phyloP scores from a whole-genome alignment of 371 early-diverging fungal genomes.

The Apophysomyces sp. region DNA sequence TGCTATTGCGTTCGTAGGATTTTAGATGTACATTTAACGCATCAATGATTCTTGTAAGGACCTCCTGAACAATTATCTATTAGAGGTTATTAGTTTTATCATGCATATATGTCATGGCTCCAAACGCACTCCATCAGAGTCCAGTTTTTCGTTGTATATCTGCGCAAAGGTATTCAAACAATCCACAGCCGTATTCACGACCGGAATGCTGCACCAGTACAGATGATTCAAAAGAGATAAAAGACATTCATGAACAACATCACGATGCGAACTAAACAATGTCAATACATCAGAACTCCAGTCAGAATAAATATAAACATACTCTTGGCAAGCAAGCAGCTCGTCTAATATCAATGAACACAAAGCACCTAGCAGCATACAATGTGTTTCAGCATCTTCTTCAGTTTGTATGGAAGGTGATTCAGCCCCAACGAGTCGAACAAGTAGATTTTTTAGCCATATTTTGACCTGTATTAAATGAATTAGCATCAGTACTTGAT shows the following conservation, averaged over 20 bases:
- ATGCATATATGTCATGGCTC: neutral
- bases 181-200: constrained; percentile 68
- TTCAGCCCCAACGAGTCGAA: constrained; percentile 43
- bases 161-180: constrained; percentile 68
- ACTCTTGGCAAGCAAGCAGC: constrained; percentile 32
- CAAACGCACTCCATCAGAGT: constrained; percentile 57
- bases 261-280: constrained; percentile 36
- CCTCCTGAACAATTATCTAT: constrained; percentile 57
- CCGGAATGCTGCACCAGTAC: constrained; percentile 58
- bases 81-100: constrained; percentile 1
- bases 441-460: constrained; percentile 49
- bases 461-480: constrained; percentile 32
- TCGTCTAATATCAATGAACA: constrained; percentile 58
- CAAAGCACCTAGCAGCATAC: constrained; percentile 58
- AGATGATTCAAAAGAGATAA: constrained; percentile 66
- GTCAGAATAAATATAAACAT: constrained; percentile 6
- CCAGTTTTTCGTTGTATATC: constrained; percentile 51
- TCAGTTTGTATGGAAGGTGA: constrained; percentile 22
- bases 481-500: neutral
- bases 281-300: neutral
- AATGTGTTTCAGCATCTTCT: constrained; percentile 46
- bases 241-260: constrained; percentile 60
- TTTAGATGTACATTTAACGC: constrained; percentile 71
- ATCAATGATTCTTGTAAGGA: constrained; percentile 65
- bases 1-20: constrained; percentile 44